Percentiles rank a stretch among this genome's conserved stretches.
phyloP scores from a whole-genome alignment of 1,139 yeast genomes.

The Arxiozyma bovina region DNA sequence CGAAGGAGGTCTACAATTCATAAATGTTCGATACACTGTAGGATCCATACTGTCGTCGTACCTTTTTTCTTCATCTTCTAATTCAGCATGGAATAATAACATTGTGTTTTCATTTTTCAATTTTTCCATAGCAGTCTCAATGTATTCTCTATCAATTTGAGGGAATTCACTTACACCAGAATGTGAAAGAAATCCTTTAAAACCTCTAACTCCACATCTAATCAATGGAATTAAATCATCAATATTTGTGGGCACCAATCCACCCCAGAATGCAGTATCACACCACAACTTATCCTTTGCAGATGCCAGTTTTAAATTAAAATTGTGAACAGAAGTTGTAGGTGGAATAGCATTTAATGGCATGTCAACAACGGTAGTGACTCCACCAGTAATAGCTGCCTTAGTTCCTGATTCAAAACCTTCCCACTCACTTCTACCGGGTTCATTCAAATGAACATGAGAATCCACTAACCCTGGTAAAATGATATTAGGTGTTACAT shows the following conservation, averaged over 20 bases:
- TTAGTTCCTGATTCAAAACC: conserved; percentile 90
- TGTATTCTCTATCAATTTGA: conserved; percentile 55
- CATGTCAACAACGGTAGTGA: conserved; percentile 92
- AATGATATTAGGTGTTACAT: conserved; percentile 56
- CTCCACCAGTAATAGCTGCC: conserved; percentile 92
- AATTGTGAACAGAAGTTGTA: conserved; percentile 73
- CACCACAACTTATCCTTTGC: conserved; percentile 82
- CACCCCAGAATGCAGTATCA: conserved; percentile 96
- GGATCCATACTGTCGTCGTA: conserved; percentile 40
- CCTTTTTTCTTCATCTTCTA: conserved; percentile 41
- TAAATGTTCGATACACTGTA: conserved; percentile 58
- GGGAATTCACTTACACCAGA: conserved; percentile 95
- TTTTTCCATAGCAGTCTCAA: conserved; percentile 52
- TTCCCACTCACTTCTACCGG: conserved; percentile 94
- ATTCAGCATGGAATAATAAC: conserved; percentile 89
- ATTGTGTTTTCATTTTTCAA: conserved; percentile 58
- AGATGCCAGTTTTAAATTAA: conserved; percentile 65
- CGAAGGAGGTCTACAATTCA: conserved; percentile 79
- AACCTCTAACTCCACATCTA: conserved; percentile 80
- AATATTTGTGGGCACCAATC: conserved; percentile 70
- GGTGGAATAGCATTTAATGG: conserved; percentile 95
- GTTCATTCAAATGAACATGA: conserved; percentile 89
- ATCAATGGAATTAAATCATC: conserved; percentile 64
- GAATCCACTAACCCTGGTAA: conserved; percentile 91
- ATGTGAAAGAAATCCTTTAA: conserved; percentile 83